Evolutionary conservation across 208 protist genomes (phyloP).

Genomic region (Strigomonas galati): DNA sequence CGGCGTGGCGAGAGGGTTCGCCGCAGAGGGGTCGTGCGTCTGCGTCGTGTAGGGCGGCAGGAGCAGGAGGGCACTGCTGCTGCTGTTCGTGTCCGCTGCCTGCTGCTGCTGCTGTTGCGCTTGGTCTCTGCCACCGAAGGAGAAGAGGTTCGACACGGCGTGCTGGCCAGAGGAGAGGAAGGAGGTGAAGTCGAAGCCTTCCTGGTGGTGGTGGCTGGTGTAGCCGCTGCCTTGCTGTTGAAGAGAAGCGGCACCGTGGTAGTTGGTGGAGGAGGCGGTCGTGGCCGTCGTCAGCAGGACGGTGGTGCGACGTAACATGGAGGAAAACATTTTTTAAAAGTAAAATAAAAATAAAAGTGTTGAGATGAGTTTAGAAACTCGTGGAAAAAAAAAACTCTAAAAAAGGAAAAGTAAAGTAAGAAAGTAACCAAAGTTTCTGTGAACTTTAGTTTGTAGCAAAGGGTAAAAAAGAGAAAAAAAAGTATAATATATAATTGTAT

Average conservation of each 20-base stretch:
- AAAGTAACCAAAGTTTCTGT: background rate
- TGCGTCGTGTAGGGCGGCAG: background rate
- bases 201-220: background rate
- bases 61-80: background rate
- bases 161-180: background rate
- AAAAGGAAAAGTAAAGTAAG: slow-evolving; percentile 7
- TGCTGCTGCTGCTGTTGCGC: background rate
- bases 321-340: background rate
- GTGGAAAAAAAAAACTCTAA: slow-evolving; percentile 4
- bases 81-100: slow-evolving; percentile 8
- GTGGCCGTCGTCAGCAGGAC: too few species aligned
- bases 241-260: too few species aligned
- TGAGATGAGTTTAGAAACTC: background rate
- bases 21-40: too few species aligned
- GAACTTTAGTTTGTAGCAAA: too few species aligned
- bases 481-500: background rate
- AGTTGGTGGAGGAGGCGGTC: background rate
- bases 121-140: too few species aligned
- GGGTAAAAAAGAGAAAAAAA: too few species aligned
- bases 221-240: too few species aligned
- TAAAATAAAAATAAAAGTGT: background rate
- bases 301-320: too few species aligned
- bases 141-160: too few species aligned
- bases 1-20: too few species aligned
- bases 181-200: slow-evolving; percentile 23